Conservation (phyloP, 139 green algal species). For the Coelastrella sp. region DNA sequence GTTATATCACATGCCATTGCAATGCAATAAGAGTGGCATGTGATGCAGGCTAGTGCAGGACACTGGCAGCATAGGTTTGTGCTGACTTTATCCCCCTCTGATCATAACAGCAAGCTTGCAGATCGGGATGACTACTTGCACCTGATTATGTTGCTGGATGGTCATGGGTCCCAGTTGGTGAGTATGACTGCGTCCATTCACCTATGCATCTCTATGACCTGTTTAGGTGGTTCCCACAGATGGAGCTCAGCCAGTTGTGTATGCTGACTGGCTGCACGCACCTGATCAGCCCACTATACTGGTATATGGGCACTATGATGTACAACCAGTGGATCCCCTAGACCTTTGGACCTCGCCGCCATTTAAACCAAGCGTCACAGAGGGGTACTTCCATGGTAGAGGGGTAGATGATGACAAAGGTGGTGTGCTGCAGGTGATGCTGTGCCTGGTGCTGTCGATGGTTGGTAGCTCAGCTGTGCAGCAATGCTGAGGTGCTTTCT, state of each 20-base stretch:
- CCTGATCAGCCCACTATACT: slow-evolving; percentile 65
- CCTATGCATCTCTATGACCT: background rate
- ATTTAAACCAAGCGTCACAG: slow-evolving; percentile 57
- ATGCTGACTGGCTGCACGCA: slow-evolving; percentile 68
- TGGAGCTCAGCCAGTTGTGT: slow-evolving; percentile 74
- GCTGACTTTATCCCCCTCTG: background rate
- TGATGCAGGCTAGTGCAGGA: background rate
- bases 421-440: slow-evolving; percentile 51
- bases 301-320: slow-evolving; percentile 87
- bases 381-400: slow-evolving; percentile 65
- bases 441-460: background rate
- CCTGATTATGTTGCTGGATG: background rate
- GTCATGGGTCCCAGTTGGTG: background rate
- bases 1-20: background rate
- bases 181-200: background rate
- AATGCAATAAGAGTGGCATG: no score
- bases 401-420: slow-evolving; percentile 58
- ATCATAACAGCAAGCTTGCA: background rate
- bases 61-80: background rate
- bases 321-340: slow-evolving; percentile 77
- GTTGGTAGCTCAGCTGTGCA: no score
- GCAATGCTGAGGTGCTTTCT: no score
- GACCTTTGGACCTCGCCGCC: slow-evolving; percentile 65
- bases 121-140: background rate
- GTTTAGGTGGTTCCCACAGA: slow-evolving; percentile 60